Base-by-base conservation (phyloP, 495 filamentous ascomycete species). In the Aspergillus bridgeri region DNA sequence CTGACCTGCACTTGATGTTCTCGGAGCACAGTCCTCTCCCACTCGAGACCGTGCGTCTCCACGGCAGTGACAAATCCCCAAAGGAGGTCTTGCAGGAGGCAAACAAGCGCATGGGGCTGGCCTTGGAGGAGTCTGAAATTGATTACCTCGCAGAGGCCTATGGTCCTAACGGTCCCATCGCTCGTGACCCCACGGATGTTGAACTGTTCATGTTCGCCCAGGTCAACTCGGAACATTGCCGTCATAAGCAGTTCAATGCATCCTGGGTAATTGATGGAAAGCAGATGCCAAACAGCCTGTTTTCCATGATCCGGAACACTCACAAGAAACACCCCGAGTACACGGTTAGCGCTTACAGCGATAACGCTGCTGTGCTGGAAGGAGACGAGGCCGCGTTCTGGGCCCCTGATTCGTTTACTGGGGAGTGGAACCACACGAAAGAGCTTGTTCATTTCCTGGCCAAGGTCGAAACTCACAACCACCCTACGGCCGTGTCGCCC, bases 201-300 rank as follows among this genome's bases (percentile, higher is more conserved):
- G 94, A 98, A 74, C 81, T 98, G 15, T 98, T 96, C 80, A 98
- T 98, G 95, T 98, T 98, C 70, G 93, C 92, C 24, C 94, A 98
- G 72, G 92, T 98, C 61, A 81, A 81, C 69, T 82, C 79, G 6
- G 80, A 81, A 54, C 77, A 82, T 64, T 87, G 84, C 63, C 76
- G 85, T 51, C 86, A 88, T 64, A 87, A 87, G 73, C 89, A 94
- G 61, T 98, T 98, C 81, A 98, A 98, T 69, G 92, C 95, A 17
- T 88, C 88, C 19, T 98, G 92, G 90, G 92, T 88, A n/a, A 96
- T 98, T 64, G 92, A 98, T 75, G 92, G 91, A 48, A 76, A 89
- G 59, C 74, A 80, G 60, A 94, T 90, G 80, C 80, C 83, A 11
- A 77, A 84, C 65, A 90, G 86, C 51, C 83, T 98, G 7, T 98